Conservation (phyloP, 345 rosid genomes). For the Excoecaria cochinchinensis region DNA sequence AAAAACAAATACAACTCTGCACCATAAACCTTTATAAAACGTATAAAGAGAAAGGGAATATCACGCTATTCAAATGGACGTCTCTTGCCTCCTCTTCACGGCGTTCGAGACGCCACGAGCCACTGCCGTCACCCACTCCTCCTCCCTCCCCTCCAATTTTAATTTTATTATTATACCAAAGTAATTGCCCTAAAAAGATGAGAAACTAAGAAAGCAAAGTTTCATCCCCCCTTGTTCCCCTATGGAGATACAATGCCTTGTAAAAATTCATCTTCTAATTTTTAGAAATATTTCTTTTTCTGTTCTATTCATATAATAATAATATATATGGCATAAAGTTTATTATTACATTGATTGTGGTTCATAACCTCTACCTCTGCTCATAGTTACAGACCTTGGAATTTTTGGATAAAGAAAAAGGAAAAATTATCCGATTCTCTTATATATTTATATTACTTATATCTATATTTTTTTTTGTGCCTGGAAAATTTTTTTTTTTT, state of each 20-base stretch:
- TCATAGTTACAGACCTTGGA: constrained; percentile 7
- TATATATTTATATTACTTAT: constrained; percentile 4
- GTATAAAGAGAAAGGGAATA: constrained; percentile 29
- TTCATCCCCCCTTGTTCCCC: constrained; percentile 36
- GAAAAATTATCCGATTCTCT: too few relatives aligned
- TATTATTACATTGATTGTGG: constrained; percentile 18
- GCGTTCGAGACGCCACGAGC: constrained; percentile 68
- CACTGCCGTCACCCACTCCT: constrained; percentile 42
- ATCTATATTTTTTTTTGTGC: constrained; percentile 19
- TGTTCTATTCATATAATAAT: background rate
- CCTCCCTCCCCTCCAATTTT: background rate
- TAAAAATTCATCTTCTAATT: background rate
- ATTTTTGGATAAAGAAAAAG: background rate
- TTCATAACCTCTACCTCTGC: constrained; percentile 13
- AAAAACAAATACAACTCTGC: background rate
- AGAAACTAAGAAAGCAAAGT: constrained; percentile 8
- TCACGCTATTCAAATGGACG: constrained; percentile 47
- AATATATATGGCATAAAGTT: background rate
- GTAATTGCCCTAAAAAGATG: constrained; percentile 33
- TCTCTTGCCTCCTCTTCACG: constrained; percentile 29
- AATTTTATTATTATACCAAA: background rate
- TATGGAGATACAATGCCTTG: constrained; percentile 19
- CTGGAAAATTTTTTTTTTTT: constrained; percentile 14
- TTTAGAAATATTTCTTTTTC: background rate
- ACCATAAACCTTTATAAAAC: constrained; percentile 2